Conservation (phyloP, 2,329 filamentous ascomycete genomes). For the Microsporum ferrugineum region DNA sequence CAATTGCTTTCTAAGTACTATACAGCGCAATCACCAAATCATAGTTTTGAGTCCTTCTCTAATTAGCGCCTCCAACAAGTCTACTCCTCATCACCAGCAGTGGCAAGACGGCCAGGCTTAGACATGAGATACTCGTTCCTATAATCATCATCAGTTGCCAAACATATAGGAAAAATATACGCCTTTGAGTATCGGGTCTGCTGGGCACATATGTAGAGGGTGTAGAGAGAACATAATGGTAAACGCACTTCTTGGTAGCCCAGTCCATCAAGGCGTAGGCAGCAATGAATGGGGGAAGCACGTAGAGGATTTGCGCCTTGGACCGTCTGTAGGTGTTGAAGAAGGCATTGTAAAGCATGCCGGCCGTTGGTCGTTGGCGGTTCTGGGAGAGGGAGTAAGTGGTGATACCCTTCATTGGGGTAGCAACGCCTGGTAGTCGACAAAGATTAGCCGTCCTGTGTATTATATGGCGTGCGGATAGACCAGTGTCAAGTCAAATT, state of each 20-base stretch:
- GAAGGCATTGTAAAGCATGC: conserved; percentile 64
- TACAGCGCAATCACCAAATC: conserved; percentile 26
- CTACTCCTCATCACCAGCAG: conserved; percentile 25
- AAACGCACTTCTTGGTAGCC: conserved; percentile 72
- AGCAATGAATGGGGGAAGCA: conserved; percentile 63
- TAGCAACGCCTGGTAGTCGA: conserved; percentile 7
- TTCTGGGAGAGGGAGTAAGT: conserved; percentile 73
- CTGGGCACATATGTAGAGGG: neutral
- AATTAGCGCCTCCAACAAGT: conserved; percentile 5
- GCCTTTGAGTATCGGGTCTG: neutral
- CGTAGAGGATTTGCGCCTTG: conserved; percentile 77
- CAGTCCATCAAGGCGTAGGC: conserved; percentile 80
- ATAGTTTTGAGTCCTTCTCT: neutral
- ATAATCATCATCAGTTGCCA: conserved; percentile 4
- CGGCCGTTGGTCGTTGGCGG: conserved; percentile 77
- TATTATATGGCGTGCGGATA: neutral
- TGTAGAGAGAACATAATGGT: neutral
- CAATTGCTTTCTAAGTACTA: conserved; percentile 34
- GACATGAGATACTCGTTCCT: conserved; percentile 43
- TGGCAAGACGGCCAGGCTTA: conserved; percentile 35
- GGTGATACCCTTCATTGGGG: conserved; percentile 47
- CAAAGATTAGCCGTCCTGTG: neutral
- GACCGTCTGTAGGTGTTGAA: conserved; percentile 93
- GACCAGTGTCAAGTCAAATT: neutral
- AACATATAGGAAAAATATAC: neutral